Base-by-base conservation (phyloP, 2,329 filamentous ascomycete genomes). In the Cordyceps farinosa region DNA sequence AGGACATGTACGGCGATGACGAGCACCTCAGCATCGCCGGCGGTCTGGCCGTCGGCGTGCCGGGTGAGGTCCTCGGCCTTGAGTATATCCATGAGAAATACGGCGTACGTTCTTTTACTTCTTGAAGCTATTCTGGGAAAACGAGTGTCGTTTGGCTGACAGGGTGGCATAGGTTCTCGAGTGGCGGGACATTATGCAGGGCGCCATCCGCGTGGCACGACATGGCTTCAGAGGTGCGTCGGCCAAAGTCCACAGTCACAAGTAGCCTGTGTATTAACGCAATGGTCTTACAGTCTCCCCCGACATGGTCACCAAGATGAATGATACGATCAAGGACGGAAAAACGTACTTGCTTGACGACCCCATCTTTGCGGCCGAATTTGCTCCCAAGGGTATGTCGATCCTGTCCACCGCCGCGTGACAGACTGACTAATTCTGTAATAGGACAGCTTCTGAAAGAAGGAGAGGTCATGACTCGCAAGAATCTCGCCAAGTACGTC, bases 1-100 rank as follows among this genome's bases (percentile, higher is more conserved):
- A 92, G 74, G 86, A 96, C 70, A 98, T 98, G 94, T 98, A 89
- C 74, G 82, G 85, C 64, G 86, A 87, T 61, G 89, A 95, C 66
- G 79, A 83, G 1, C 75, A 81, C 1, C 86, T 83, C 1, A 92
- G 90, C 61, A 79, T 94, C 1, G 80, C 79, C 34, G 90, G 91
- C 3, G 92, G 92, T 0, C 77, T 96, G 38, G 88, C 90, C 1
- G 85, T 84, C 36, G 90, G 81, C 48, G 84, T 93, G 0, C 90
- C 90, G 0, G 86, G 90, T 3, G 90, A 94, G 76, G 74, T 97
- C 11, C 84, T 88, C 27, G 94, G 94, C 0, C 78, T 97, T 44
- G 88, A 92, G 72, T 85, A 92, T 71, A 81, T 96, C 3, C 93
- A 97, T 71, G 76, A 80, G 9, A 87, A 86, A 69, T 90, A 91